Conservation (phyloP, 169 alveolate genomes). For the Plasmodium gallinaceum region DNA sequence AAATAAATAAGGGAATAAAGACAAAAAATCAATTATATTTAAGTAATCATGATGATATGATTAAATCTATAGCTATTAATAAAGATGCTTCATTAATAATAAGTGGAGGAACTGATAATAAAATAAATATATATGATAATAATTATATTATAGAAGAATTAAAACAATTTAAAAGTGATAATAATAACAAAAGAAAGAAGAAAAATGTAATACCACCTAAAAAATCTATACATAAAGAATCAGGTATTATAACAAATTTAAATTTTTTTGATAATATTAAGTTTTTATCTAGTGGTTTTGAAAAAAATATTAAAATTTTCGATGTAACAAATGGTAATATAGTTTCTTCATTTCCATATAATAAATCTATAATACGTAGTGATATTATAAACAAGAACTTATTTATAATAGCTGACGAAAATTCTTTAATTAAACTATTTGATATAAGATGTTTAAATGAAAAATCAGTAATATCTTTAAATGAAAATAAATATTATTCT, state of each 20-base stretch:
- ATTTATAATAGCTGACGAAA: constrained; percentile 64
- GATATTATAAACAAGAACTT: constrained; percentile 30
- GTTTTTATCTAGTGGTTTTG: constrained; percentile 59
- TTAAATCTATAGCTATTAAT: constrained; percentile 41
- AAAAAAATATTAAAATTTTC: constrained; percentile 51
- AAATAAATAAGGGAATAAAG: constrained; percentile 19
- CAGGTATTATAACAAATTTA: constrained; percentile 29
- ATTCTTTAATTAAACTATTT: constrained; percentile 63
- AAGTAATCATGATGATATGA: constrained; percentile 62
- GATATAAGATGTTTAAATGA: constrained; percentile 58
- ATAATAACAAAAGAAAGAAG: constrained; percentile 39
- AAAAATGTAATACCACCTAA: constrained; percentile 47
- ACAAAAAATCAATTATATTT: constrained; percentile 34
- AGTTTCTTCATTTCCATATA: constrained; percentile 32
- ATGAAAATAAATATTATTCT: constrained; percentile 55
- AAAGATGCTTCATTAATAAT: constrained; percentile 22
- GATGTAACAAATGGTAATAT: constrained; percentile 31
- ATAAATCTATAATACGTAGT: constrained; percentile 55
- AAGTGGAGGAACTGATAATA: constrained; percentile 73
- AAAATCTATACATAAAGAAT: constrained; percentile 66
- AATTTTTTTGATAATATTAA: constrained; percentile 39
- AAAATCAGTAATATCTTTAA: constrained; percentile 32
- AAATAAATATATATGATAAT: constrained; percentile 73
- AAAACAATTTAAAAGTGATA: constrained; percentile 12
- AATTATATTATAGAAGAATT: constrained; percentile 30